Conservation (phyloP, 2,329 filamentous ascomycete species). For the Calycina herbarum region DNA sequence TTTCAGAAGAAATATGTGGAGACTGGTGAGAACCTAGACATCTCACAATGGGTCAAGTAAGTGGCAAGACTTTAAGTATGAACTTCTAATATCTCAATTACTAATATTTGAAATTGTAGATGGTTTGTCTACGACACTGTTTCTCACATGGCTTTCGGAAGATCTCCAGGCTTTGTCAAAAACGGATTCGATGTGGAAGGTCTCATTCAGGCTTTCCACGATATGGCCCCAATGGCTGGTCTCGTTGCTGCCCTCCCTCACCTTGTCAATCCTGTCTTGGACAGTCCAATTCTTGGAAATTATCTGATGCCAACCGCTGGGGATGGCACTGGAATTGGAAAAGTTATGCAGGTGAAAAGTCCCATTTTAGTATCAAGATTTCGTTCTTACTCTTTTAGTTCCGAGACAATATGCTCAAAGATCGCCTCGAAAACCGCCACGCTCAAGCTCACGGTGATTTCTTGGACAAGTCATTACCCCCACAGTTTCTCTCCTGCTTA, state of each 20-base stretch:
- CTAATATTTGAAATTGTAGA: not conserved
- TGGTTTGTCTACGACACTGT: not conserved
- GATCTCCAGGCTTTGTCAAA: not conserved
- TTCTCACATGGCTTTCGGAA: not conserved
- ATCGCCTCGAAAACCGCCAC: not conserved
- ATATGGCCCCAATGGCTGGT: not conserved
- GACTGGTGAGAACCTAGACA: not conserved
- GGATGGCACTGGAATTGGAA: not conserved
- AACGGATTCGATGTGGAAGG: not conserved
- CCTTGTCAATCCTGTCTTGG: not conserved
- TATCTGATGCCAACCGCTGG: not conserved
- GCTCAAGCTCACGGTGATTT: not conserved
- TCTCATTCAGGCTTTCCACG: not conserved
- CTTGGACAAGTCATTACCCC: not conserved
- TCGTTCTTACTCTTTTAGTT: not conserved
- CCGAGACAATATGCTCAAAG: not conserved
- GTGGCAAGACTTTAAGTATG: not conserved
- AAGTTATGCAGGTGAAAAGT: not conserved
- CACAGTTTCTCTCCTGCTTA: not conserved
- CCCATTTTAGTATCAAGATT: not conserved
- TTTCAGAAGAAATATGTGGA: not conserved
- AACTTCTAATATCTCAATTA: not conserved
- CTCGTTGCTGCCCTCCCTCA: not conserved
- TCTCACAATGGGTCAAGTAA: not conserved
- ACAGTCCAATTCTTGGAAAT: not conserved